Conservation (phyloP, 2,329 filamentous ascomycete species). For the Fusarium coicis region DNA sequence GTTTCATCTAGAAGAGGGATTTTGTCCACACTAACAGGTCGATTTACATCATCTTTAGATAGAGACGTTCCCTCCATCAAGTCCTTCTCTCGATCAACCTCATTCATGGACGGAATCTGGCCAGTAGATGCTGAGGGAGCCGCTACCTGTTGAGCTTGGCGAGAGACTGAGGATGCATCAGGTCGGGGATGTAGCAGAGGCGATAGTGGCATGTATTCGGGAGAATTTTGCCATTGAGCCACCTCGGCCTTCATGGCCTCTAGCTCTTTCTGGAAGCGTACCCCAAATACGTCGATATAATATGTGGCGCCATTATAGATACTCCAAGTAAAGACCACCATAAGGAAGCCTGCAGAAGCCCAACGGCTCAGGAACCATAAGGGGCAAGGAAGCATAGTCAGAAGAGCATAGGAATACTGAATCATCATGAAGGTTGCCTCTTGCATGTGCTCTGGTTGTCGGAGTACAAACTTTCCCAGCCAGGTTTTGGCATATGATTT, state of each 20-base stretch:
- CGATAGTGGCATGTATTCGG: constrained; percentile 57
- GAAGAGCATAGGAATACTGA: constrained; percentile 88
- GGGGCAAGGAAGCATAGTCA: constrained; percentile 94
- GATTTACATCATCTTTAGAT: constrained; percentile 34
- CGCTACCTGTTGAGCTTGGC: constrained; percentile 23
- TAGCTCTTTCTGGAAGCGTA: constrained; percentile 94
- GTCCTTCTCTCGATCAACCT: constrained; percentile 33
- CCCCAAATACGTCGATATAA: constrained; percentile 98
- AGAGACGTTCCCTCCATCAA: constrained; percentile 22
- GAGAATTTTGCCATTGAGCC: constrained; percentile 81
- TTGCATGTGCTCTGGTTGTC: constrained; percentile 79
- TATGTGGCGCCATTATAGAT: constrained; percentile 97
- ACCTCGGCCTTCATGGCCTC: constrained; percentile 91
- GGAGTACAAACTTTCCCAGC: constrained; percentile 87
- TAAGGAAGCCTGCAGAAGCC: constrained; percentile 81
- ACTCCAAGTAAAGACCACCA: constrained; percentile 89
- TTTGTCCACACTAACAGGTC: constrained; percentile 57
- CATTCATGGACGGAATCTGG: constrained; percentile 28
- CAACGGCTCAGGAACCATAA: constrained; percentile 93
- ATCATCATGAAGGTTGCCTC: constrained; percentile 96
- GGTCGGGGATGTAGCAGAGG: constrained; percentile 48
- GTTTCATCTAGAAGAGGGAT: constrained; percentile 68
- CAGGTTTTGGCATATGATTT: constrained; percentile 89
- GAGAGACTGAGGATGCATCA: constrained; percentile 32
- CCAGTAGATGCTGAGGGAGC: constrained; percentile 25